Base-by-base conservation (phyloP, 2,329 filamentous ascomycete species). In the Calonectria pauciramosa region DNA sequence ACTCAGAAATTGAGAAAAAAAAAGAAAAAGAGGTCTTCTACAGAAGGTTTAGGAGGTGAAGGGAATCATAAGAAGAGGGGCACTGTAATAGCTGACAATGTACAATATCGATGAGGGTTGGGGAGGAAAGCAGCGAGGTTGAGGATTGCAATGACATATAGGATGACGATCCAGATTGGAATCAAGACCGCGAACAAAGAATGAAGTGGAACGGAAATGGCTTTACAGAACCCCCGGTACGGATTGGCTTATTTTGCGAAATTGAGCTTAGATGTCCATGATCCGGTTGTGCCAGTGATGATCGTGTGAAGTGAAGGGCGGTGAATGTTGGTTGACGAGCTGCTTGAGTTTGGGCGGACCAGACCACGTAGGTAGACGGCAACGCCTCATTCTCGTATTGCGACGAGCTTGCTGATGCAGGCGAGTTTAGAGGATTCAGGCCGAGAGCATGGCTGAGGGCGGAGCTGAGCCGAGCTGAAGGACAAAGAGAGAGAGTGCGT, bases 141-240 rank as follows among this genome's bases (percentile, higher is more conserved):
- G 23, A 52, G 67, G 47, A 68, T 73, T 75, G 65, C 75, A 72
- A 79, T 69, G 76, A 78, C 73, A 78, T 79, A 78, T 78, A 77
- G 75, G 76, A 77, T 68, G 77, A 80, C 65, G 78, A 80, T 76
- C 71, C 77, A 80, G 78, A 80, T 80, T 80, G 79, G 78, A 77
- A 80, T 76, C 70, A 77, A 76, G 70, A 78, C 68, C 76, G 71
- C 72, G 60, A 68, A 49, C 54, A 67, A 54, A 64, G 59, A 47
- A 60, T 64, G 56, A 72, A 38, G 52, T 36, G 72, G 51, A 52
- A 51, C 68, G 65, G 68, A 71, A 74, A 71, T 69, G 72, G 67
- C 77, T 79, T 73, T 75, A 63, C 77, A 76, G 72, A 78, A 75
- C 44, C n/a, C 44, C 67, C 73, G 72, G 76, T 78, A 79, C 74